A percentile compares a stretch with the other conserved stretches of the same genome.
Evolutionary conservation across 2,329 filamentous ascomycete species (phyloP).

Genomic region (Epichloe gansuensis): DNA sequence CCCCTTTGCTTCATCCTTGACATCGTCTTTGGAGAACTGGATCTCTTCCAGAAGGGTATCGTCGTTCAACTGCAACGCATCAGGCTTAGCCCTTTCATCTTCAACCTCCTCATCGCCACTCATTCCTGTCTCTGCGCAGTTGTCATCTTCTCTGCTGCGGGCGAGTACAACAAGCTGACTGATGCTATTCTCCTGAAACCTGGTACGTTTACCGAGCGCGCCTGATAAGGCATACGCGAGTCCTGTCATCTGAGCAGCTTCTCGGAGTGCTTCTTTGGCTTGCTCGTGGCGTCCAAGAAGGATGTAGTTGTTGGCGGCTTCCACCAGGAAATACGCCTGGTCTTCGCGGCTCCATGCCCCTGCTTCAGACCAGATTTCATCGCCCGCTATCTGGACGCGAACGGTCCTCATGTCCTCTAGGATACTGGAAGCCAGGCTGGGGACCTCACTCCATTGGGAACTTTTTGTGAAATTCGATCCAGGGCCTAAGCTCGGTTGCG

Average conservation of each 20-base stretch:
- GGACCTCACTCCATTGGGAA: conserved; percentile 47
- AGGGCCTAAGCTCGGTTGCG: conserved; percentile 41
- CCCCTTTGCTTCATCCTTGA: conserved; percentile 23
- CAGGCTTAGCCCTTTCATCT: conserved; percentile 34
- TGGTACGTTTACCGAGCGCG: conserved; percentile 72
- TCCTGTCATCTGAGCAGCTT: conserved; percentile 53
- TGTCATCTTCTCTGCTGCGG: conserved; percentile 46
- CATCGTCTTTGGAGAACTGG: conserved; percentile 52
- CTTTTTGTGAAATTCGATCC: conserved; percentile 44
- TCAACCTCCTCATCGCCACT: conserved; percentile 9
- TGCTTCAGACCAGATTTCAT: conserved; percentile 24
- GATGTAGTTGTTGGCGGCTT: conserved; percentile 72
- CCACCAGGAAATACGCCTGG: conserved; percentile 63
- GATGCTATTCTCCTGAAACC: conserved; percentile 64
- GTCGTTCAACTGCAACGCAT: conserved; percentile 71
- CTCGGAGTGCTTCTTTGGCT: conserved; percentile 57
- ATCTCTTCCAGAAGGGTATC: conserved; percentile 88
- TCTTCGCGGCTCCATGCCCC: conserved; percentile 32
- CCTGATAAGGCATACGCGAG: conserved; percentile 79
- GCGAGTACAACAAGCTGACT: conserved; percentile 89
- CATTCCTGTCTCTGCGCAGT: conserved; percentile 8
- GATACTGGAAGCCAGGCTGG: conserved; percentile 40
- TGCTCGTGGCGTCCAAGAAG: conserved; percentile 71
- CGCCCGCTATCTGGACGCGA: conserved; percentile 24
- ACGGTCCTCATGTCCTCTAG: conserved; percentile 30